phyloP scores from a whole-genome alignment of 495 filamentous ascomycete species.

The Friedmanniomyces endolithicus region DNA sequence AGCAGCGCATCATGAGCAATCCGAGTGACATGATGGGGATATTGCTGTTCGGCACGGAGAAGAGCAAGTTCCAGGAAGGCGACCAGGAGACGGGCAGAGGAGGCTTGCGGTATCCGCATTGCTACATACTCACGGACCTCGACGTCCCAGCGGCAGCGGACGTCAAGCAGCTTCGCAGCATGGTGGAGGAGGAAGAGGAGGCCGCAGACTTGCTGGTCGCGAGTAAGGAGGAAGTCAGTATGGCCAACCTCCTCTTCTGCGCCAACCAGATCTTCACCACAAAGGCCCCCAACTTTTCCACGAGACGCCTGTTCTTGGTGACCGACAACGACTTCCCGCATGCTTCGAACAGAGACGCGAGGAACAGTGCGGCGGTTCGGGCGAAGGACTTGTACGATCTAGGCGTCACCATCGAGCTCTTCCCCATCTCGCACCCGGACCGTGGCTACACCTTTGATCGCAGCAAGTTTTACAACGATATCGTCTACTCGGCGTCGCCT shows the following conservation, averaged over 20 bases:
- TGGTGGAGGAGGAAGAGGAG: slow-evolving; percentile 66
- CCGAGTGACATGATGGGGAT: slow-evolving; percentile 97
- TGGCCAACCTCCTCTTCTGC: slow-evolving; percentile 87
- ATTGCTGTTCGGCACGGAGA: slow-evolving; percentile 80
- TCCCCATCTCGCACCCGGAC: slow-evolving; percentile 67
- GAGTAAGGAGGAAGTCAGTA: slow-evolving; percentile 55
- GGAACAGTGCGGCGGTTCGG: slow-evolving; percentile 65
- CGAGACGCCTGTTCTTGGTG: slow-evolving; percentile 83
- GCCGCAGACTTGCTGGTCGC: slow-evolving; percentile 46
- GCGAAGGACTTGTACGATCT: slow-evolving; percentile 95
- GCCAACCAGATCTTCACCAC: slow-evolving; percentile 95
- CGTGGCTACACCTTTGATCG: slow-evolving; percentile 59
- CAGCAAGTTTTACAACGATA: slow-evolving; percentile 73
- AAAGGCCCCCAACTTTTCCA: slow-evolving; percentile 86
- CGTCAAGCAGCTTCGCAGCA: slow-evolving; percentile 60
- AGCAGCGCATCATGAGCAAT: slow-evolving; percentile 93
- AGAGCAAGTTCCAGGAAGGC: slow-evolving; percentile 67
- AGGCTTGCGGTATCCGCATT: slow-evolving; percentile 68
- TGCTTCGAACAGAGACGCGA: slow-evolving; percentile 51
- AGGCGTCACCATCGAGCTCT: slow-evolving; percentile 84
- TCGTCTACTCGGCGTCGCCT: slow-evolving; percentile 35
- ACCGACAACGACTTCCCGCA: slow-evolving; percentile 92
- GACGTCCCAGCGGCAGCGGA: slow-evolving; percentile 77
- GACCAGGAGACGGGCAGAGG: slow-evolving; percentile 44
- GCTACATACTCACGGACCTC: slow-evolving; percentile 82